Evolutionary conservation across 169 alveolate species (phyloP), one percentile per base, ranked within the genome.

Genomic region (Babesia ovis): DNA sequence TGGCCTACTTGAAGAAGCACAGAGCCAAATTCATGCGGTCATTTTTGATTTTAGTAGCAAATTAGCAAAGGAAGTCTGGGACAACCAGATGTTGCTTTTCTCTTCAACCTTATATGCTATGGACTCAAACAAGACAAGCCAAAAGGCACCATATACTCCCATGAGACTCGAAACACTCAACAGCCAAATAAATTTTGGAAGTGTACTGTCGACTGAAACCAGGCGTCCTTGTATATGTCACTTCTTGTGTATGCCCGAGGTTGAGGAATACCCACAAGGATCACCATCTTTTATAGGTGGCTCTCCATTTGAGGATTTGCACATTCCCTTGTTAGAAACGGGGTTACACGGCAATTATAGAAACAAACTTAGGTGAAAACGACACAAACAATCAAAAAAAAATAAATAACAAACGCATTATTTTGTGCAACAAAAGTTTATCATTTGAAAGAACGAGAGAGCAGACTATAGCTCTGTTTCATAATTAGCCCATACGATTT

Each of bases 51-150:
- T 45, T 60, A 46, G 67, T n/a, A 48, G 39, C 27, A 54, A 79
- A 32, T 41, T 79, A 9, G 73, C 87, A 29, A 68, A 71, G 16
- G 55, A 55, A 8, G 57, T 79, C 20, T 79, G 87, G 87, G 76
- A 79, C 39, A 39, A 55, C 20, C 82, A 79, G 34, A 68, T 79
- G 83, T 37, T 68, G 50, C 11, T 68, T 23, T 46, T 79, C 32
- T 35, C 75, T 3, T 58, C 77, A 25, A 75, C 69, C 61, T 29
- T 50, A 53, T 75, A 66, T 25, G 72, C 84, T 32, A 32, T 48
- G 25, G 61, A 50, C 23, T 11, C 74, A 6, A 51, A 31, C 68
- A 56, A 70, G 8, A 31, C 32, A 4, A 31, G 25, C 42, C 70
- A 42, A 0, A 18, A 25, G 6, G 32, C 18, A 9, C 4, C 50